Evolutionary conservation across 2,329 filamentous ascomycete genomes (phyloP).

Genomic region (Cercospora beticola): DNA sequence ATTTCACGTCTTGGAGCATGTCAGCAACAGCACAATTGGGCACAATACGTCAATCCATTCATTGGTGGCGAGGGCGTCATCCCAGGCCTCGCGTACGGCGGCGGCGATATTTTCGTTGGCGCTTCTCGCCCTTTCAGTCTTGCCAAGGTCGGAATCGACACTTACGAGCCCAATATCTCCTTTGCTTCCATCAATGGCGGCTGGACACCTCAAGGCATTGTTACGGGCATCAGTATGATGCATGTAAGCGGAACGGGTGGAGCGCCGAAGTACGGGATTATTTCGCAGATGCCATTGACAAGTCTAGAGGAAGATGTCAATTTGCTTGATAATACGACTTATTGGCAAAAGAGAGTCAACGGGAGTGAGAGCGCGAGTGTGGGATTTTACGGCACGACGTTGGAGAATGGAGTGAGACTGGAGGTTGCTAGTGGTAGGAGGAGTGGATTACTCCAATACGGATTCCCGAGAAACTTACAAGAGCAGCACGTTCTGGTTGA

Average conservation of each 20-base stretch:
- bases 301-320: slow-evolving; percentile 44
- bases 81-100: slow-evolving; percentile 47
- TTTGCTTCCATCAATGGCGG: slow-evolving; percentile 45
- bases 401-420: slow-evolving; percentile 57
- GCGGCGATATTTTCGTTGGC: slow-evolving; percentile 47
- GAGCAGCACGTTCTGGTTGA: slow-evolving; percentile 61
- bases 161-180: slow-evolving; percentile 36
- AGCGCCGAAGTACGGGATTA: slow-evolving; percentile 67
- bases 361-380: slow-evolving; percentile 50
- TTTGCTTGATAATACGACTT: slow-evolving; percentile 43
- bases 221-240: slow-evolving; percentile 49
- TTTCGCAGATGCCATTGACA: slow-evolving; percentile 52
- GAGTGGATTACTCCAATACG: slow-evolving; percentile 62
- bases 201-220: slow-evolving; percentile 38
- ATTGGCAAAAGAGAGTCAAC: slow-evolving; percentile 38
- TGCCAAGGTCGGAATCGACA: slow-evolving; percentile 47
- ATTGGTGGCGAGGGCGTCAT: slow-evolving; percentile 51
- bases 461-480: too few relatives aligned
- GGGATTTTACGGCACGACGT: slow-evolving; percentile 60
- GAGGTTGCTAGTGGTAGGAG: slow-evolving; percentile 56
- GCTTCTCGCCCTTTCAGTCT: slow-evolving; percentile 45
- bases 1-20: too few relatives aligned
- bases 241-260: slow-evolving; percentile 68
- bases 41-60: slow-evolving; percentile 52
- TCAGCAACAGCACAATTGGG: slow-evolving; percentile 34